Percentiles rank a stretch among this genome's conserved stretches.
Conservation (phyloP, 768 basidiomycete species). For the Chalciporus pseudorubinellus region DNA sequence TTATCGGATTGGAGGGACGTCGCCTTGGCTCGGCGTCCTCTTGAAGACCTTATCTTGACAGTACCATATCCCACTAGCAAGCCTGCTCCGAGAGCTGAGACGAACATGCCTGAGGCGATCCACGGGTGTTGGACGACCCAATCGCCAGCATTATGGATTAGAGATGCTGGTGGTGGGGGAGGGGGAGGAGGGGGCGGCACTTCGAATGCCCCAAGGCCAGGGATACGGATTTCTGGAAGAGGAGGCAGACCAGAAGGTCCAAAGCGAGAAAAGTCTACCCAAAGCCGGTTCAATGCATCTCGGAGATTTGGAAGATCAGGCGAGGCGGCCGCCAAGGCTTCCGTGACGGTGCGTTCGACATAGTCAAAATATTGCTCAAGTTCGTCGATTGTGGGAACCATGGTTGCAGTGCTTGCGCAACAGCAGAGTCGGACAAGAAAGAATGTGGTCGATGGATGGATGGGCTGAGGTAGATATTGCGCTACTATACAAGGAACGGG, state of each 20-base stretch:
- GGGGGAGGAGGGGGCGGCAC: slow-evolving; percentile 65
- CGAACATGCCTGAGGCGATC: slow-evolving; percentile 51
- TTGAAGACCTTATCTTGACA: slow-evolving; percentile 20
- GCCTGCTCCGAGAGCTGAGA: slow-evolving; percentile 59
- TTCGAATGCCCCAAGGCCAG: slow-evolving; percentile 68
- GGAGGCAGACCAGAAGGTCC: slow-evolving; percentile 53
- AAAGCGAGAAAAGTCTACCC: slow-evolving; percentile 78
- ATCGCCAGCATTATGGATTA: slow-evolving; percentile 44
- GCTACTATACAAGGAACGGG: not conserved
- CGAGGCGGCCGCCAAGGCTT: slow-evolving; percentile 54
- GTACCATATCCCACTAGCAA: slow-evolving; percentile 57
- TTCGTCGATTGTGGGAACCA: slow-evolving; percentile 53
- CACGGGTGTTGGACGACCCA: slow-evolving; percentile 63
- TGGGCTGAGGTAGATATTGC: not conserved
- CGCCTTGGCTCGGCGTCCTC: slow-evolving; percentile 21
- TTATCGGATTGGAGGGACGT: slow-evolving; percentile 36
- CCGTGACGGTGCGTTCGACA: slow-evolving; percentile 59
- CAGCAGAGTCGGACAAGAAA: not conserved
- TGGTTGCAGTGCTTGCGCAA: slow-evolving; percentile 7
- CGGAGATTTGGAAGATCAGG: slow-evolving; percentile 62
- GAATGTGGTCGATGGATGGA: not conserved
- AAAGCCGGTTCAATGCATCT: slow-evolving; percentile 65
- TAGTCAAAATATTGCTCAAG: slow-evolving; percentile 69
- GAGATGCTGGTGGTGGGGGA: slow-evolving; percentile 48
- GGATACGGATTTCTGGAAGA: slow-evolving; percentile 54